These are phyloP conservation scores for Cordia subcordata DNA, from an alignment of 257 asterid species.

Conservation along the genomic window DNA sequence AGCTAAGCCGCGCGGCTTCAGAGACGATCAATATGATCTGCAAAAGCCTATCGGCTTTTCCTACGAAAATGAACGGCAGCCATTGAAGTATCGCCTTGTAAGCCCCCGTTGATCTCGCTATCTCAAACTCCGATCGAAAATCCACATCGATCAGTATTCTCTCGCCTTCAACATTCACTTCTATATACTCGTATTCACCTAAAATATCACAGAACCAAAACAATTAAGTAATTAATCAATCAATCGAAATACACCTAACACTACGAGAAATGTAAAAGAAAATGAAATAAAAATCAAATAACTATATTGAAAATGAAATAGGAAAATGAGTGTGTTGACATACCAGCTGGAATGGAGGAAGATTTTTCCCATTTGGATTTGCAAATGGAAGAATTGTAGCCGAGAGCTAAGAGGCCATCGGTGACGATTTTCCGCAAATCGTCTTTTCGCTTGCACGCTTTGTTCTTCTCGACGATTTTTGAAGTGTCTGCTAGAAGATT, in stretches of 20 bases:
- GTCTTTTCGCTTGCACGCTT: slow-evolving; percentile 50
- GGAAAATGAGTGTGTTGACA: background rate
- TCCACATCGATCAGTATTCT: slow-evolving; percentile 72
- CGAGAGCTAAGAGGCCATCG: slow-evolving; percentile 54
- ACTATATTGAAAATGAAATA: background rate
- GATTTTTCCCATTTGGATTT: slow-evolving; percentile 90
- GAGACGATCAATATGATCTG: slow-evolving; percentile 72
- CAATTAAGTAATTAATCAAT: background rate
- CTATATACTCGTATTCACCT: slow-evolving; percentile 90
- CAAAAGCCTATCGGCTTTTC: slow-evolving; percentile 66
- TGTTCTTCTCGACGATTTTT: slow-evolving; percentile 68
- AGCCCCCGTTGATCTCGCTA: slow-evolving; percentile 69
- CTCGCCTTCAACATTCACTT: slow-evolving; percentile 59
- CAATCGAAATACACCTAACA: no score
- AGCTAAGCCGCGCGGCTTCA: slow-evolving; percentile 71
- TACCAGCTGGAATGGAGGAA: slow-evolving; percentile 85
- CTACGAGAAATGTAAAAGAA: no score
- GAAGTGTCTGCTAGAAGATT: slow-evolving; percentile 79
- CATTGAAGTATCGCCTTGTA: slow-evolving; percentile 57
- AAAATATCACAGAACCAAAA: background rate
- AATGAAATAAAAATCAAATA: background rate
- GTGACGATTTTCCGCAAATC: slow-evolving; percentile 66
- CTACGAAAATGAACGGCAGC: slow-evolving; percentile 73
- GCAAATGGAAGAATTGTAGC: slow-evolving; percentile 66
- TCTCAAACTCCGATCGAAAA: slow-evolving; percentile 88